phyloP scores from a whole-genome alignment of 192 early-diverging fungal genomes.

The Umbelopsis vinacea region DNA sequence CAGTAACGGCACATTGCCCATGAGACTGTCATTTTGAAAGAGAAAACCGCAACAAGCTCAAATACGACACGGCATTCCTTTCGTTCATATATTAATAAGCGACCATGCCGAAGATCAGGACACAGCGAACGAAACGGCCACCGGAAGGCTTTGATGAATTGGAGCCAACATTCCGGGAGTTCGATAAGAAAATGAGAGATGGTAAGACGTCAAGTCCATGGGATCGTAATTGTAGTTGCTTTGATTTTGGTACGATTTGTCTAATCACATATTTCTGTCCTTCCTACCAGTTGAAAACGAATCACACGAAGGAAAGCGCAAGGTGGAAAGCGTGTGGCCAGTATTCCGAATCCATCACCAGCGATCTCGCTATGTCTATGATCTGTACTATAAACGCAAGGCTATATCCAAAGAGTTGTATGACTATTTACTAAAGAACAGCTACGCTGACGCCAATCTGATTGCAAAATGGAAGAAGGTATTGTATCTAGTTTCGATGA shows the following conservation, averaged over 20 bases:
- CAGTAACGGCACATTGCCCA: too few relatives aligned
- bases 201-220: slow-evolving; percentile 51
- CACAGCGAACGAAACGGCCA: slow-evolving; percentile 78
- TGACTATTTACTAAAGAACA: slow-evolving; percentile 90
- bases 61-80: not conserved
- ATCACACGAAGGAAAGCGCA: slow-evolving; percentile 90
- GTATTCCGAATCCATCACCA: slow-evolving; percentile 98
- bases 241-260: too few relatives aligned
- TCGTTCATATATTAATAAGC: not conserved
- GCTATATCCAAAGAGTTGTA: slow-evolving; percentile 93
- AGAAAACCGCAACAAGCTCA: not conserved
- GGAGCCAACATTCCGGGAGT: slow-evolving; percentile 90
- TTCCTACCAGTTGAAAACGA: slow-evolving; percentile 86
- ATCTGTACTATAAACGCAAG: slow-evolving; percentile 94
- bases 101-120: slow-evolving; percentile 77
- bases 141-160: slow-evolving; percentile 97
- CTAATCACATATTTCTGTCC: not conserved
- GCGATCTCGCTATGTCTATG: slow-evolving; percentile 95
- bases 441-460: slow-evolving; percentile 88
- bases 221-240: not conserved
- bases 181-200: slow-evolving; percentile 95
- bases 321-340: slow-evolving; percentile 90
- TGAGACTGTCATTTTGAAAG: not conserved
- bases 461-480: slow-evolving; percentile 99
- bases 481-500: slow-evolving; percentile 16